These are phyloP conservation scores for Clausena lansium DNA, from an alignment of 345 rosid genomes.

Conservation along the genomic window DNA sequence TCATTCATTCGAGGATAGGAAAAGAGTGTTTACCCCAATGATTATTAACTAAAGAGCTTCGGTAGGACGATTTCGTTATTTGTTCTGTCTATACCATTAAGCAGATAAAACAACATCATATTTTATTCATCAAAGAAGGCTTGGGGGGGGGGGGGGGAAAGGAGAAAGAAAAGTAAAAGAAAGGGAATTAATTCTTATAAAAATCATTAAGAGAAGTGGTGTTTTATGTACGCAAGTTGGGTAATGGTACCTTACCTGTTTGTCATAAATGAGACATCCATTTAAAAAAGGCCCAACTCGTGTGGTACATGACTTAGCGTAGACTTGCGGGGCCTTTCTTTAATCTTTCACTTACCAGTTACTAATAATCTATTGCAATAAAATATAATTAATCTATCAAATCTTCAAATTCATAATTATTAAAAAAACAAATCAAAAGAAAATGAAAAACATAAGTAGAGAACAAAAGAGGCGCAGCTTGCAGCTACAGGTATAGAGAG, in stretches of 20 bases:
- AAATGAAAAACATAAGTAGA: background rate
- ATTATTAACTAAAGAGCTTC: background rate
- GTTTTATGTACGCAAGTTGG: background rate
- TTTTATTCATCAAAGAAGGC: background rate
- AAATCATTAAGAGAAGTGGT: background rate
- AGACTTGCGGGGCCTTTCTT: background rate
- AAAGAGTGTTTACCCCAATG: background rate
- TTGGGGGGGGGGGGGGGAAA: too few relatives aligned
- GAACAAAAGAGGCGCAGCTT: background rate
- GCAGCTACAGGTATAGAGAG: background rate
- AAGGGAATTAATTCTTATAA: background rate
- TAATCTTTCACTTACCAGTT: background rate
- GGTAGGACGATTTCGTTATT: background rate
- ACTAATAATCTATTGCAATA: too few relatives aligned
- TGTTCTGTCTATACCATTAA: background rate
- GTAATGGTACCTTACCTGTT: background rate
- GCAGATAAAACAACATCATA: background rate
- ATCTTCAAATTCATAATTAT: too few relatives aligned
- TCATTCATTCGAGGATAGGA: too few relatives aligned
- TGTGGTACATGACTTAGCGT: background rate
- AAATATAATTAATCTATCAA: background rate
- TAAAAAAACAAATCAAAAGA: background rate
- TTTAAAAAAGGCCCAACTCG: background rate
- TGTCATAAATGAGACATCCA: conserved; percentile 1
- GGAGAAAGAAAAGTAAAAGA: too few relatives aligned